Conservation (phyloP, 192 early-diverging fungal genomes). For the Powellomyces hirtus region DNA sequence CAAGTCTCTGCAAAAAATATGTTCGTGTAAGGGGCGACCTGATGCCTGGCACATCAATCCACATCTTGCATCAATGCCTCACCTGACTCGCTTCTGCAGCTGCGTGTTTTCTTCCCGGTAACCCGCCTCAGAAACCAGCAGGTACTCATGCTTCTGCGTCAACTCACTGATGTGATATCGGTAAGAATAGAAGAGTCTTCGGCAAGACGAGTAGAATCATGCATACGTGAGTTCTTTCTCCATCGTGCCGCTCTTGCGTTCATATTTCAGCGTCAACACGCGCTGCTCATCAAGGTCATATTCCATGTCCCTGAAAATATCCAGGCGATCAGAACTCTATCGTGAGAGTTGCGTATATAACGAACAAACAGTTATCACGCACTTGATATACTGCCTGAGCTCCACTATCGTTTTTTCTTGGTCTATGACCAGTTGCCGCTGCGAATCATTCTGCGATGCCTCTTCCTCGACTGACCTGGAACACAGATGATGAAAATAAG, state of each 20-base stretch:
- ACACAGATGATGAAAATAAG: not conserved
- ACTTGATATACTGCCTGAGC: conserved; percentile 34
- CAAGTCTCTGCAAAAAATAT: conserved; percentile 42
- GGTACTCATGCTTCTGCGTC: conserved; percentile 43
- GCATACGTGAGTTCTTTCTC: conserved; percentile 41
- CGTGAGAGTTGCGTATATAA: not conserved
- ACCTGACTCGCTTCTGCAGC: conserved; percentile 48
- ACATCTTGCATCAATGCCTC: too few relatives aligned
- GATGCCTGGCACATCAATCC: too few relatives aligned
- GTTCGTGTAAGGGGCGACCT: too few relatives aligned
- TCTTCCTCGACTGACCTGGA: conserved; percentile 1
- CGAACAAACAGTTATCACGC: not conserved
- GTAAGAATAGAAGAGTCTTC: too few relatives aligned
- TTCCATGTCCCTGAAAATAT: conserved; percentile 32
- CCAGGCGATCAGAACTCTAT: not conserved
- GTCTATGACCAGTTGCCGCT: conserved; percentile 38
- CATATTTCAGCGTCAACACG: conserved; percentile 39
- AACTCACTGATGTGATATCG: conserved; percentile 36
- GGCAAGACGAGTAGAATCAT: not conserved
- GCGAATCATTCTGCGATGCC: conserved; percentile 8
- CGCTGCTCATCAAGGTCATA: conserved; percentile 51
- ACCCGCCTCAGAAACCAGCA: conserved; percentile 35
- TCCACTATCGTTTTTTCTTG: conserved; percentile 27
- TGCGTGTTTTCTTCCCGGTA: conserved; percentile 50
- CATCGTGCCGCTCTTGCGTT: conserved; percentile 35